Percentiles rank a stretch among this genome's conserved stretches.
phyloP scores from a whole-genome alignment of 1,139 yeast species.

The Casaregolazyma suthepensis region DNA sequence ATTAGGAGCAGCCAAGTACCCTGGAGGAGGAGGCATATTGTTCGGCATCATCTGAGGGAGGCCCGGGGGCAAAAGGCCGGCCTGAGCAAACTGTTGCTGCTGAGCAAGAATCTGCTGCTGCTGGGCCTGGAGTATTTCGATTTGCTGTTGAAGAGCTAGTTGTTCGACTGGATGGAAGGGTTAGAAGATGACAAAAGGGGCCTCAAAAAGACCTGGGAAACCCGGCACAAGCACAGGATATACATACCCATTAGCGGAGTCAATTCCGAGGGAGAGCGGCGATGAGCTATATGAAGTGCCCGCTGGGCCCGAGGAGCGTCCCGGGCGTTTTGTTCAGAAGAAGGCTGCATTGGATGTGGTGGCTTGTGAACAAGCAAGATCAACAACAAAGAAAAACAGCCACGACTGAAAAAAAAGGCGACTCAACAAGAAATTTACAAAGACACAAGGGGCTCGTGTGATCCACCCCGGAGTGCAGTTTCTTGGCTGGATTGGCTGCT shows the following conservation, averaged over 20 bases:
- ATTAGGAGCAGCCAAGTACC: conserved; percentile 5
- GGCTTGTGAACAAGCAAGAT: not conserved
- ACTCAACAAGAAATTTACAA: not conserved
- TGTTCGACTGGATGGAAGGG: conserved; percentile 58
- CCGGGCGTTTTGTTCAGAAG: not conserved
- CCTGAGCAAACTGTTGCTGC: conserved; percentile 47
- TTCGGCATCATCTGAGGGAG: conserved; percentile 17
- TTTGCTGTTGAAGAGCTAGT: conserved; percentile 84
- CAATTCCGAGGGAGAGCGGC: conserved; percentile 89
- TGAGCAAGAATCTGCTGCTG: conserved; percentile 76
- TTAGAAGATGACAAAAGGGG: not conserved
- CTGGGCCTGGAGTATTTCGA: conserved; percentile 86
- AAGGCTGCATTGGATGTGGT: conserved; percentile 3
- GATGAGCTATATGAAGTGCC: conserved; percentile 77
- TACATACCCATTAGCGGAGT: conserved; percentile 79
- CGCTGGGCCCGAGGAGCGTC: conserved; percentile 18
- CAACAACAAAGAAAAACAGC: not conserved
- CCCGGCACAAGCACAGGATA: not conserved
- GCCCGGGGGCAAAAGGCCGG: conserved; percentile 22
- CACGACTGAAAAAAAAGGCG: not conserved
- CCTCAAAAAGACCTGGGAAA: not conserved
- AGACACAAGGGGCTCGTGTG: not conserved
- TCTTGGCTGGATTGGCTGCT: not conserved
- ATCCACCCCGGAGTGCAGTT: not conserved
- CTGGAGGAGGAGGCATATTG: conserved; percentile 22